Conservation (phyloP, 805 yeast genomes). For the Pichia eremophila region DNA sequence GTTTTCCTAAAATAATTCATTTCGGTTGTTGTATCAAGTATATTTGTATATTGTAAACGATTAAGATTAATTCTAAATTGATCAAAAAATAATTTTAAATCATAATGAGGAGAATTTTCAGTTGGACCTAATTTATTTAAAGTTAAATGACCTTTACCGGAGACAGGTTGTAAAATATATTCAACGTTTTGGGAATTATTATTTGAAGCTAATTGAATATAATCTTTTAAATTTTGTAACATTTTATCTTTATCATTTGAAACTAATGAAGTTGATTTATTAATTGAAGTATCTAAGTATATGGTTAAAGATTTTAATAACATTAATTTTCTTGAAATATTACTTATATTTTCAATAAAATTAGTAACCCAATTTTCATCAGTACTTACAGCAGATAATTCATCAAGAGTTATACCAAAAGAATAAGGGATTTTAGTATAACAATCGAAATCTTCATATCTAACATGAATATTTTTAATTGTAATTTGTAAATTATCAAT, state of each 20-base stretch:
- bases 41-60: slow-evolving; percentile 74
- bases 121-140: slow-evolving; percentile 74
- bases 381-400: slow-evolving; percentile 85
- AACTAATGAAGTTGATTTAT: slow-evolving; percentile 30
- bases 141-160: slow-evolving; percentile 77
- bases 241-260: slow-evolving; percentile 40
- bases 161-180: slow-evolving; percentile 73
- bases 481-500: slow-evolving; percentile 89
- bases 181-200: slow-evolving; percentile 30
- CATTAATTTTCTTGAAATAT: slow-evolving; percentile 65
- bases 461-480: slow-evolving; percentile 79
- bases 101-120: slow-evolving; percentile 55
- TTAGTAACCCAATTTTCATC: slow-evolving; percentile 79
- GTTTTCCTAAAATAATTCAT: slow-evolving; percentile 73
- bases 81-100: slow-evolving; percentile 69
- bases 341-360: slow-evolving; percentile 63
- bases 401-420: slow-evolving; percentile 73
- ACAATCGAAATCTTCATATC: slow-evolving; percentile 76
- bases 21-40: slow-evolving; percentile 71
- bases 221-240: slow-evolving; percentile 36
- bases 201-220: slow-evolving; percentile 27
- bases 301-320: slow-evolving; percentile 65
- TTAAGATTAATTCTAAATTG: slow-evolving; percentile 85
- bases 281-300: slow-evolving; percentile 73
- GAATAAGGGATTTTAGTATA: slow-evolving; percentile 73